phyloP scores from a whole-genome alignment of 305 asterid genomes.

The Fraxinus floribunda region DNA sequence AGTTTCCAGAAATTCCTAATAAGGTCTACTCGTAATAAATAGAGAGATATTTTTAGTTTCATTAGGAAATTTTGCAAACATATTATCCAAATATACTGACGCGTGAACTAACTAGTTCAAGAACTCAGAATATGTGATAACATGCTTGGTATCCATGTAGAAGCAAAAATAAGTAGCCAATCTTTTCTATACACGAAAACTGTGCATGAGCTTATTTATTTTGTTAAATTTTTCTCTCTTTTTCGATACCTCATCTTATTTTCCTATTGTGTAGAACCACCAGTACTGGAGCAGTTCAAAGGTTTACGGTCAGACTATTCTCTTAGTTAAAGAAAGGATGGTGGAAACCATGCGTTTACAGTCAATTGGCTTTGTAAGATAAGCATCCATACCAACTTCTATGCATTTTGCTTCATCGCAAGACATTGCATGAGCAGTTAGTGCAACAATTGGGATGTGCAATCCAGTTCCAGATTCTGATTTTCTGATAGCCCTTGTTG shows the following conservation, averaged over 20 bases:
- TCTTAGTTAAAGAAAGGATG: conserved; percentile 69
- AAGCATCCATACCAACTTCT: conserved; percentile 96
- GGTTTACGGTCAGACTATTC: conserved; percentile 9
- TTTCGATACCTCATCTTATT: background rate
- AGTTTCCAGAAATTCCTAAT: background rate
- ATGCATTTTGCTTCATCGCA: conserved; percentile 87
- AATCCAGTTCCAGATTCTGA: conserved; percentile 53
- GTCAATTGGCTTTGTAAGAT: conserved; percentile 84
- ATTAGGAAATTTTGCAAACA: background rate
- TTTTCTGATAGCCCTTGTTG: conserved; percentile 78
- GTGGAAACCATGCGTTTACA: conserved; percentile 79
- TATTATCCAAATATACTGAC: background rate
- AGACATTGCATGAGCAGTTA: conserved; percentile 97
- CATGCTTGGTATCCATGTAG: background rate
- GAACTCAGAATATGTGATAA: background rate
- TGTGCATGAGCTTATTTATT: background rate
- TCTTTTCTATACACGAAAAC: background rate
- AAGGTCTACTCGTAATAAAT: background rate
- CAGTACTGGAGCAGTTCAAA: background rate
- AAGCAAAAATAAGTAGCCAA: background rate
- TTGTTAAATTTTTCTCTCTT: background rate
- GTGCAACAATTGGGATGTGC: conserved; percentile 86
- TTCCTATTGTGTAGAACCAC: background rate
- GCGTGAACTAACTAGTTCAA: background rate
- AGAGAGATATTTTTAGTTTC: background rate